Conservation (phyloP, 1,284 basidiomycete genomes). For the Tilletiopsis washingtonensis region DNA sequence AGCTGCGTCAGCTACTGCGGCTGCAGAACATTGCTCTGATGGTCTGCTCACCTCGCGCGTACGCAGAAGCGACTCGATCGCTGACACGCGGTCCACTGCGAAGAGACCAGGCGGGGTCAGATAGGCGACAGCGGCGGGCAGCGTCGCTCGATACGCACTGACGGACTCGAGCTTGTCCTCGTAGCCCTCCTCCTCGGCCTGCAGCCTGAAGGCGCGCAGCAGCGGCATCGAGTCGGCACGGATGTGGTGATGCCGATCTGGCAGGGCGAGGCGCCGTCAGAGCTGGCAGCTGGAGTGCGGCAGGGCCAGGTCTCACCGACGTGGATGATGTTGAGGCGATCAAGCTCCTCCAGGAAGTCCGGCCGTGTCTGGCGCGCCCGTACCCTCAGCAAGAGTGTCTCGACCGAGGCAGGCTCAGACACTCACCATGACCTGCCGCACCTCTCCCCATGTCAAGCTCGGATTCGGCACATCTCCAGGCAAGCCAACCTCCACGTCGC, state of each 20-base stretch:
- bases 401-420: too few relatives aligned
- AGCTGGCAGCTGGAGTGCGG: background rate
- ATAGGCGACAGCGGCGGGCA: background rate
- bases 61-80: slow-evolving; percentile 31
- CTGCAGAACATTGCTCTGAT: background rate
- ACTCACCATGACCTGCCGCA: slow-evolving; percentile 40
- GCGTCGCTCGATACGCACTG: background rate
- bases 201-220: slow-evolving; percentile 29
- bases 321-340: slow-evolving; percentile 26
- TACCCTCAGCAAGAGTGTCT: too few relatives aligned
- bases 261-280: background rate
- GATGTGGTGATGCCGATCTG: slow-evolving; percentile 35
- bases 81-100: slow-evolving; percentile 35
- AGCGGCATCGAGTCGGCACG: slow-evolving; percentile 39
- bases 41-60: slow-evolving; percentile 16
- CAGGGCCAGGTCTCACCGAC: background rate
- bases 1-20: background rate
- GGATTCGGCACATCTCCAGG: slow-evolving; percentile 32
- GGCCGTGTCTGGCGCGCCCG: too few relatives aligned
- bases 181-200: slow-evolving; percentile 30
- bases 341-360: slow-evolving; percentile 32
- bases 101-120: background rate
- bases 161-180: slow-evolving; percentile 33
- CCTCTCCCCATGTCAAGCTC: slow-evolving; percentile 39
- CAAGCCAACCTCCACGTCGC: background rate